These are phyloP conservation scores for Eucalyptus microcorys DNA, from an alignment of 345 rosid genomes.

Conservation along the genomic window DNA sequence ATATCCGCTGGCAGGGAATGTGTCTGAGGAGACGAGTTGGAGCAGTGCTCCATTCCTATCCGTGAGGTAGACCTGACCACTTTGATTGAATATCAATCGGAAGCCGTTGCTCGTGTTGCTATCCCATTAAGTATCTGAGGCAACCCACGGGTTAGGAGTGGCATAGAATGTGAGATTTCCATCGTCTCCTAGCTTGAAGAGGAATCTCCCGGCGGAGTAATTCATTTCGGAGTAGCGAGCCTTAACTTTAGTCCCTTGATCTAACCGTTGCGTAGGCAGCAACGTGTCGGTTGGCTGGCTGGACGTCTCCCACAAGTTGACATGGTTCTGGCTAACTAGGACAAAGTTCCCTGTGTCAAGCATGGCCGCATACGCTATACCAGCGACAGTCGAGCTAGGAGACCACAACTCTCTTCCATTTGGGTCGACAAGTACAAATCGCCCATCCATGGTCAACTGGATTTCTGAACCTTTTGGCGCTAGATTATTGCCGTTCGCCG, in stretches of 20 bases:
- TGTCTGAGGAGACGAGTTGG: not conserved
- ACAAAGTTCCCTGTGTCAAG: not conserved
- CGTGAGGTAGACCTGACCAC: slow-evolving; percentile 25
- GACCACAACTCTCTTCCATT: not conserved
- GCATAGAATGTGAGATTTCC: not conserved
- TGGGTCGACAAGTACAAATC: not conserved
- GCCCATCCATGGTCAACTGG: not conserved
- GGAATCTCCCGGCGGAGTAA: not conserved
- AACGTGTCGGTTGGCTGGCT: not conserved
- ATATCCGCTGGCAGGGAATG: not conserved
- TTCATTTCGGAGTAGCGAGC: not conserved
- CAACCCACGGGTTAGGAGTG: not conserved
- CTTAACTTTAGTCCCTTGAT: not conserved
- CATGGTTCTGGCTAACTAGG: not conserved
- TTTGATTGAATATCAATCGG: slow-evolving; percentile 21
- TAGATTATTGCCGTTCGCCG: not conserved
- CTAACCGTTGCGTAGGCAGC: not conserved
- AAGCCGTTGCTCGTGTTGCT: not conserved
- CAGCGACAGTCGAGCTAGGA: not conserved
- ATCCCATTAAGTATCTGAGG: not conserved
- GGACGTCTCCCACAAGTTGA: not conserved
- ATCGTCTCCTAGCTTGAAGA: not conserved
- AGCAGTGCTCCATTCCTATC: slow-evolving; percentile 1
- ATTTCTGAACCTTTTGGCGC: not conserved
- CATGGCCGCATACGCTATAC: not conserved